Evolutionary conservation across 2,329 filamentous ascomycete species (phyloP), one percentile per base, ranked within the genome.

Genomic region (Beauveria pseudobassiana): DNA sequence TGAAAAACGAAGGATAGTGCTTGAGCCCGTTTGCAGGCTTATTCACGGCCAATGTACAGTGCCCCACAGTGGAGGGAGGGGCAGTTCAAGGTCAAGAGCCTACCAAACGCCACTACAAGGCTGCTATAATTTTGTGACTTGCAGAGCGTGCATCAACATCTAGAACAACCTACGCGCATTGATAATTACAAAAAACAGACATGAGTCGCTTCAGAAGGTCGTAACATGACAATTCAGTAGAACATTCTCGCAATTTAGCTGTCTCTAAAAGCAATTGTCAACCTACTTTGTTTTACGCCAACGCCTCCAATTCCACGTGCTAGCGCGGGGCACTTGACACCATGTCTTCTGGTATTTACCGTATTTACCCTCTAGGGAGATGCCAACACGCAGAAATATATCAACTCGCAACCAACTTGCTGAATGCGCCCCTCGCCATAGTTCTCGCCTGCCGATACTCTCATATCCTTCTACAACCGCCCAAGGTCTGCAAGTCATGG

Each of bases 401-500:
- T 30, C 46, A 43, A 38, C 48, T 45, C 46, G 30, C 24, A 40
- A 30, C 24, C 46, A 59, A 24, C 46, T 34, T 42, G 22, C 48
- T 52, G n/a, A 49, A 54, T 54, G 49, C 43, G 57, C 43, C 28
- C 26, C 38, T 46, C 26, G 24, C 7, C 61, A 59, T 20, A 20
- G 50, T 55, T 16, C 18, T 34, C 18, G 12, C 26, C 28, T 12
- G n/a, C 26, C 28, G 46, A 43, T 5, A 34, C 43, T 43, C 20
- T 43, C n/a, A 28, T 42, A 30, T 12, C 50, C n/a, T 10, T 16
- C 14, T 10, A 20, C 26, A 3, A 9, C 14, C 18, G 28, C 20
- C 10, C 14, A 49, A 30, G 55, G 42, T 50, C 42, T 43, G 28
- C 30, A 49, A 34, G 20, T 67, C 67, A 99, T 99, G 95, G 93